These are phyloP conservation scores for Kazachstania martiniae DNA, from an alignment of 805 yeast species.

Conservation along the genomic window DNA sequence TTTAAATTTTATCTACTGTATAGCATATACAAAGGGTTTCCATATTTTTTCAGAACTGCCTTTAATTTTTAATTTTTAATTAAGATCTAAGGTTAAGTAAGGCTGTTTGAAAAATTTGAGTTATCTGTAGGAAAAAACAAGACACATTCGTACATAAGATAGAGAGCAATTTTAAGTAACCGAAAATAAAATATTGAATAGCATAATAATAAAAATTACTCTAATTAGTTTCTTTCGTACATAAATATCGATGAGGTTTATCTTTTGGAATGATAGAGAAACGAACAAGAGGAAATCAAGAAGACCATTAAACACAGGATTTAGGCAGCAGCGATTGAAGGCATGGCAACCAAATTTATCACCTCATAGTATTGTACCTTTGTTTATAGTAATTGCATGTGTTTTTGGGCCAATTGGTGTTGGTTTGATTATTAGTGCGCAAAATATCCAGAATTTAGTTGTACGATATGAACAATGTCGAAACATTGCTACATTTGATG, in stretches of 20 bases:
- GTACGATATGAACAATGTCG: constrained; percentile 69
- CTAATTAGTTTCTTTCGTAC: too few species aligned
- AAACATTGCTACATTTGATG: constrained; percentile 33
- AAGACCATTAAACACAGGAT: constrained; percentile 61
- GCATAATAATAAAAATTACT: too few species aligned
- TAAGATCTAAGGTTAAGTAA: too few species aligned
- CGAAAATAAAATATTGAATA: too few species aligned
- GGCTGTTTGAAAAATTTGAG: too few species aligned
- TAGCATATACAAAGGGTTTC: too few species aligned
- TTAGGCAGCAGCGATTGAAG: constrained; percentile 57
- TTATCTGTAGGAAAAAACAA: too few species aligned
- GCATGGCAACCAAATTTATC: constrained; percentile 80
- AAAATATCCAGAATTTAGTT: constrained; percentile 59
- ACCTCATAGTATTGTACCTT: constrained; percentile 84
- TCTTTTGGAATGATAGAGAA: constrained; percentile 5
- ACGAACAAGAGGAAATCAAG: constrained; percentile 30
- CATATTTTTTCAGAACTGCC: too few species aligned
- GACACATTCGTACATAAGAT: too few species aligned
- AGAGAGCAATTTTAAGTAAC: too few species aligned
- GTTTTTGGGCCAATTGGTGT: constrained; percentile 88
- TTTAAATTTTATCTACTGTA: too few species aligned
- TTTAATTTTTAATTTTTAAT: too few species aligned
- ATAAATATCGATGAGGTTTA: constrained; percentile 26
- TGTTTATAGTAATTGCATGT: constrained; percentile 59
- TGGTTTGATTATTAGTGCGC: constrained; percentile 61